These are phyloP conservation scores for Platanthera guangdongensis DNA, from an alignment of 106 monocot species.

Conservation along the genomic window DNA sequence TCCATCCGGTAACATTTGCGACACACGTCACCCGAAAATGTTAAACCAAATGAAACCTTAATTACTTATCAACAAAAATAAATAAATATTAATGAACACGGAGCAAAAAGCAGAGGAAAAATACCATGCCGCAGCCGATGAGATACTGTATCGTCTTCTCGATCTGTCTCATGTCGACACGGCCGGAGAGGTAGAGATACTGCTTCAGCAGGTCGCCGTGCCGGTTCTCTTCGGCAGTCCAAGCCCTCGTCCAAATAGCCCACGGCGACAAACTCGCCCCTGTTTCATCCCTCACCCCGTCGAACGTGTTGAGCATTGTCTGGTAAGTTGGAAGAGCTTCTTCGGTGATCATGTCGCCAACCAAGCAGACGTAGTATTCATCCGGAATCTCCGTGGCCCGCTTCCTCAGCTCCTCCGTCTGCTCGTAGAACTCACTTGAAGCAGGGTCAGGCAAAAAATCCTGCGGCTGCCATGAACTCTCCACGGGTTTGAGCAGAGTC, in stretches of 20 bases:
- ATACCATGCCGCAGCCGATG: conserved; percentile 16
- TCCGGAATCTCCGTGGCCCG: conserved; percentile 12
- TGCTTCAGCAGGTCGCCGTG: conserved; percentile 14
- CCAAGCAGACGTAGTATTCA: conserved; percentile 14
- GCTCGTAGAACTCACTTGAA: background rate
- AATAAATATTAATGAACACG: too few species aligned
- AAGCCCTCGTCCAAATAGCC: conserved; percentile 14
- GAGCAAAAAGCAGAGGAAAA: too few species aligned
- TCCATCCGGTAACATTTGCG: too few species aligned
- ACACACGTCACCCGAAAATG: too few species aligned
- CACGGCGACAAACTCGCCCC: conserved; percentile 8
- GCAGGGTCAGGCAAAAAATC: conserved; percentile 7
- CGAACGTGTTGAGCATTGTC: conserved; percentile 8
- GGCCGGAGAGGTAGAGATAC: conserved; percentile 14
- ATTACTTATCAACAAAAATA: too few species aligned
- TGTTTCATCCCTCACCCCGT: conserved; percentile 14
- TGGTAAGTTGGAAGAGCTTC: conserved; percentile 19
- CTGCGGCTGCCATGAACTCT: conserved; percentile 17
- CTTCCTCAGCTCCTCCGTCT: conserved; percentile 5
- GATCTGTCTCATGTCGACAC: conserved; percentile 17
- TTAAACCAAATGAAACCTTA: too few species aligned
- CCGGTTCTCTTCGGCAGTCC: conserved; percentile 22
- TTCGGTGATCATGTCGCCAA: conserved; percentile 17
- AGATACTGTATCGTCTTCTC: conserved; percentile 19
- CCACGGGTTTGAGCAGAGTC: conserved; percentile 17